Evolutionary conservation across 345 rosid genomes (phyloP).

Genomic region (Euphorbia lathyris): DNA sequence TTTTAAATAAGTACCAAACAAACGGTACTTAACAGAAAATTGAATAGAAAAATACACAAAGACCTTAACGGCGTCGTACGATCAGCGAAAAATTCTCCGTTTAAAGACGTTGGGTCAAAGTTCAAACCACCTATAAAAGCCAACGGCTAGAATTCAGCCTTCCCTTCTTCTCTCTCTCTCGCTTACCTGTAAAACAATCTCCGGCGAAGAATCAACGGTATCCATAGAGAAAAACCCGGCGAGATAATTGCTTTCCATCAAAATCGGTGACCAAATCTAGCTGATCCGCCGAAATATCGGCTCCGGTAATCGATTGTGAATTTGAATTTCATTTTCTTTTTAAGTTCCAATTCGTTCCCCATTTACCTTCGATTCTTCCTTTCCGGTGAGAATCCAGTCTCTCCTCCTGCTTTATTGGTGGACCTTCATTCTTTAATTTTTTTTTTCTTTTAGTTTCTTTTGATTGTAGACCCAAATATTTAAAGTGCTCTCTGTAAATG

Average conservation of each 20-base stretch:
- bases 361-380: conserved; percentile 45
- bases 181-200: not conserved
- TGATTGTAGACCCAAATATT: not conserved
- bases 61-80: conserved; percentile 11
- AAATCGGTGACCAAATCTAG: conserved; percentile 21
- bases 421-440: not conserved
- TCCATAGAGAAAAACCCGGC: conserved; percentile 35
- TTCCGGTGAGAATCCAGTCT: conserved; percentile 34
- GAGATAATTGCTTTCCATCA: conserved; percentile 22
- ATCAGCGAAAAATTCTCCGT: conserved; percentile 11
- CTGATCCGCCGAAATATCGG: not conserved
- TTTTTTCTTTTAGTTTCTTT: not conserved
- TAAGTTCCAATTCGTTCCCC: conserved; percentile 14
- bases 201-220: conserved; percentile 24
- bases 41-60: too few species aligned
- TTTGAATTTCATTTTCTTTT: conserved; percentile 4
- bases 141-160: conserved; percentile 47
- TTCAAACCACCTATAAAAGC: conserved; percentile 27
- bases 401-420: not conserved
- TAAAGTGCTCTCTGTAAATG: not conserved
- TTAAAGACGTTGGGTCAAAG: conserved; percentile 27
- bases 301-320: conserved; percentile 17
- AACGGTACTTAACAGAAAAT: too few species aligned
- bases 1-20: too few species aligned
- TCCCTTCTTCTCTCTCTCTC: conserved; percentile 11